Conservation (phyloP, 371 early-diverging fungal species). For the Apophysomyces ossiformis region DNA sequence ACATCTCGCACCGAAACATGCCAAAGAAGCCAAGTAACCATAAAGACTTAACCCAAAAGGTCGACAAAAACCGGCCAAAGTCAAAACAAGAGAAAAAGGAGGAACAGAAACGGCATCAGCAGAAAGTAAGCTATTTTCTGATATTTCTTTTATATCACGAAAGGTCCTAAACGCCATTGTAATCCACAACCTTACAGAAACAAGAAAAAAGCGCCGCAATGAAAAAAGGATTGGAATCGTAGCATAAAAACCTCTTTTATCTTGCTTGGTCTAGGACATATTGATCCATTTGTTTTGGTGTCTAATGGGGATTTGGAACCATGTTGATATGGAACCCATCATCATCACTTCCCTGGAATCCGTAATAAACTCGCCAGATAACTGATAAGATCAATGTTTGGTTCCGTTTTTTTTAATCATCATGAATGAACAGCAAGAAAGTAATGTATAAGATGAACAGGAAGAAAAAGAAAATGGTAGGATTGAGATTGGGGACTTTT, state of each 20-base stretch:
- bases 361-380: neutral
- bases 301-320: too few species aligned
- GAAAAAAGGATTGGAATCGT: neutral
- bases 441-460: too few species aligned
- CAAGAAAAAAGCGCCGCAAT: neutral
- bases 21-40: neutral
- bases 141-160: too few species aligned
- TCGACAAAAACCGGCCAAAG: constrained; percentile 1
- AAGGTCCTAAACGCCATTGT: too few species aligned
- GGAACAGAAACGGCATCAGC: constrained; percentile 7
- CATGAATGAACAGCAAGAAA: too few species aligned
- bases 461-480: too few species aligned
- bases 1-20: neutral
- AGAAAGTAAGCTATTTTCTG: neutral
- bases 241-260: too few species aligned
- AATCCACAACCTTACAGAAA: neutral
- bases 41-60: constrained; percentile 1
- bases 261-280: too few species aligned
- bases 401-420: neutral
- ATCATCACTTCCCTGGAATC: neutral
- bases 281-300: too few species aligned
- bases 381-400: neutral
- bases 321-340: neutral
- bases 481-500: too few species aligned
- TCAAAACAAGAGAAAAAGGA: constrained; percentile 7